These are phyloP conservation scores for Neurospora tetrasperma DNA, from an alignment of 495 filamentous ascomycete genomes.

Conservation along the genomic window DNA sequence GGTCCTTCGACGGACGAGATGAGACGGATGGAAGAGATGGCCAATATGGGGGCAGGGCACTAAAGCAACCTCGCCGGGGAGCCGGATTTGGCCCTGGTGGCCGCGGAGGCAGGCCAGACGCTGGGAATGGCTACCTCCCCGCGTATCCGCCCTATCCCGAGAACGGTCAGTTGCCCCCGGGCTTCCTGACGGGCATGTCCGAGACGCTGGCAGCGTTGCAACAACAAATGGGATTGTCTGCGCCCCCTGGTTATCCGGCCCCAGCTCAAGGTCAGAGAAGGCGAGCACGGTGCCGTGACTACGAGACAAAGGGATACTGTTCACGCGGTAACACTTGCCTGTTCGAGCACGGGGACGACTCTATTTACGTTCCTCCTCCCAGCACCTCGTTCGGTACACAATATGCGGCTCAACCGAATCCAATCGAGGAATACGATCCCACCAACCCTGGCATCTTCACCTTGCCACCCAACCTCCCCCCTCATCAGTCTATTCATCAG, in stretches of 20 bases:
- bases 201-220: constrained; percentile 1
- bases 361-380: constrained; percentile 6
- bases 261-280: constrained; percentile 26
- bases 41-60: constrained; percentile 35
- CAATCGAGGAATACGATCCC: constrained; percentile 74
- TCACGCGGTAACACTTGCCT: constrained; percentile 59
- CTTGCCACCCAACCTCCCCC: neutral
- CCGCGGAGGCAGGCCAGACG: constrained; percentile 38
- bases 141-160: neutral
- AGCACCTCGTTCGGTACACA: neutral
- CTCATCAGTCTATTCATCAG: neutral
- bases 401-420: constrained; percentile 2
- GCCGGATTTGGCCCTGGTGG: constrained; percentile 39
- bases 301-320: constrained; percentile 82
- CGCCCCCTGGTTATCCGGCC: constrained; percentile 38
- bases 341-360: constrained; percentile 61
- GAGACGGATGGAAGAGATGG: constrained; percentile 29
- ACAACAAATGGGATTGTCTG: constrained; percentile 1
- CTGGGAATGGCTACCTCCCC: constrained; percentile 12
- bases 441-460: constrained; percentile 35
- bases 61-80: constrained; percentile 68
- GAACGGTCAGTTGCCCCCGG: neutral
- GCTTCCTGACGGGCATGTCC: neutral
- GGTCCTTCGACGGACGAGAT: constrained; percentile 20
- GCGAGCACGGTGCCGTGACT: constrained; percentile 67